Evolutionary conservation across 306 rosid genomes (phyloP), one percentile per base, ranked within the genome.

Genomic region (Abrus precatorius): DNA sequence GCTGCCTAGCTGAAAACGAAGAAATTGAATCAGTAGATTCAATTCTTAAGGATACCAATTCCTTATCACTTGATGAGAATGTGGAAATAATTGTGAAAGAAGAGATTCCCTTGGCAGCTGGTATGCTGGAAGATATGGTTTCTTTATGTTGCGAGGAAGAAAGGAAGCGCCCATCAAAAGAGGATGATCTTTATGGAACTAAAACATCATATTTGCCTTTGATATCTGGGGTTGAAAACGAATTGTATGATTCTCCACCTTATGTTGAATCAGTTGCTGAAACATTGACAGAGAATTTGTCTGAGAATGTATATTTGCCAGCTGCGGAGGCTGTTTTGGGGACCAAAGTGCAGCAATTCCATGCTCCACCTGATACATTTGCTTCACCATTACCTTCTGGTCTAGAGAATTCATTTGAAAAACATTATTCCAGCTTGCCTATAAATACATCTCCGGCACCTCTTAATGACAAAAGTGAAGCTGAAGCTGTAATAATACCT

Each of bases 101-200:
- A 71, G 86, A 69, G 73, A 79, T 81, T 73, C 85, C 75, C 36
- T 82, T 83, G 36, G 91, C 86, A 29, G 83, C 88, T 68, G 77
- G 66, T 4, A 43, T 84, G 69, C 83, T 72, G 33, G 89, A 89
- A 49, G 65, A 76, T 30, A 62, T 64, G 6, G 53, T 84, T 63
- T 70, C 66, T 79, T 27, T 78, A 0, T 44, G 33, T 60, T 77
- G 49, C 12, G 79, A 82, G 34, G 77, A 85, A 49, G 81, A 72
- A 56, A 33, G 29, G 65, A 80, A 63, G 20, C 68, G 78, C 52
- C 77, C n/a, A 28, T 76, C 79, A 40, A 50, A 78, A 57, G 53
- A 55, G 65, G 83, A 79, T 76, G 77, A 75, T 30, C 43, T 69
- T 53, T 81, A 47, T 49, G 85, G 70, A 71, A 13, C 80, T 34